Base-by-base conservation (phyloP, 306 rosid genomes). In the Quercus glauca region DNA sequence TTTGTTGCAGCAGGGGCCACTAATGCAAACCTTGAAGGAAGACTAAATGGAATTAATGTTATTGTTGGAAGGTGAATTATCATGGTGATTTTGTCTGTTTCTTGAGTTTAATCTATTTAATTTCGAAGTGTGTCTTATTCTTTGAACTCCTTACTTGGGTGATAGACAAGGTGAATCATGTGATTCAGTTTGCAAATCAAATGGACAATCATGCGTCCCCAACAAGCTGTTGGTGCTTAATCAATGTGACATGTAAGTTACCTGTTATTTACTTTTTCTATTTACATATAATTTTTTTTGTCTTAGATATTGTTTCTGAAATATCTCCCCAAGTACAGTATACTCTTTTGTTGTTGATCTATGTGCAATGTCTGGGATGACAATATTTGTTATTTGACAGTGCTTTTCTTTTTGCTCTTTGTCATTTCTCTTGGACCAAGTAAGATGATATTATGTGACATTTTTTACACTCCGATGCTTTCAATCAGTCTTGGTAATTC, bases 151-250 rank as follows among this genome's bases (percentile, higher is more conserved):
- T 83, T 64, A 45, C 83, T 57, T 93, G 79, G 57, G 79, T 76
- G 85, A 76, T 80, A 94, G 98, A 81, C 97, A 82, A 90, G 97
- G 95, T 55, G 92, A 94, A 86, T 88, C 99, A 33, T 94, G 97
- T 29, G 87, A 90, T 83, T 85, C 91, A 56, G 95, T 86, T 86
- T 94, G 99, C 95, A 92, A 89, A 86, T 86, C 81, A 63, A 92
- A 88, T 82, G 99, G 95, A 63, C 91, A 91, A 79, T 91, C 92
- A 6, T 94, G 99, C 69, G 97, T 94, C 79, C 89, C 94, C 25
- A 92, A 92, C 83, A 94, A 91, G 88, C 89, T 94, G 59, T 69
- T 73, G 74, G 94, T 91, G 80, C 97, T 94, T 73, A 94, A 94
- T 83, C 88, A 90, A 77, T 94, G 99, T 82, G 92, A 92, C 79